A percentile compares a stretch with the other conserved stretches of the same genome.
These are phyloP conservation scores for Delonix regia DNA, from an alignment of 306 rosid genomes.

Conservation along the genomic window DNA sequence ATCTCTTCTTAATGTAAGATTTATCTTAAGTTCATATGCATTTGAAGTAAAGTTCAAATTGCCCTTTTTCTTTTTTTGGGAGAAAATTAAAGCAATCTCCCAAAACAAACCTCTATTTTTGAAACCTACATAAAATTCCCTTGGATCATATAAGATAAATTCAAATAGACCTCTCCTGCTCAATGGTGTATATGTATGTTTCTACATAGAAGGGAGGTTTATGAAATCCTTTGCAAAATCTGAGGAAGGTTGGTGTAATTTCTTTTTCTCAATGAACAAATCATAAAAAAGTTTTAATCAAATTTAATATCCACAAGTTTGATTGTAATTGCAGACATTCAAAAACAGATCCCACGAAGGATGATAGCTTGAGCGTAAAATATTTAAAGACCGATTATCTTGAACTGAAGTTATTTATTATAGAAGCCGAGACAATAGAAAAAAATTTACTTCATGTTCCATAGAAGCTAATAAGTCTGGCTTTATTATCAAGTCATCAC, in stretches of 20 bases:
- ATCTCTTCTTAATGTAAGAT: no score
- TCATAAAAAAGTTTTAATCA: not conserved
- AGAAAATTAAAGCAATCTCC: not conserved
- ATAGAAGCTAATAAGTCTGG: slow-evolving; percentile 41
- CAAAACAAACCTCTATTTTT: not conserved
- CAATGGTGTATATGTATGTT: not conserved
- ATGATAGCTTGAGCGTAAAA: not conserved
- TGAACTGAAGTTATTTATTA: not conserved
- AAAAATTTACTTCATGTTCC: not conserved
- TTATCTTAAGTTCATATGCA: not conserved
- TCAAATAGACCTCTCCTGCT: not conserved
- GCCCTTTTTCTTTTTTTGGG: not conserved
- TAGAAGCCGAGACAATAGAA: not conserved
- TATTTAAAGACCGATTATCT: not conserved
- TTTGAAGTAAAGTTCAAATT: not conserved
- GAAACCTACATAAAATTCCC: not conserved
- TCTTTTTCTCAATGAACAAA: not conserved
- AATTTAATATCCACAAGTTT: not conserved
- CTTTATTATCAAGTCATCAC: not conserved
- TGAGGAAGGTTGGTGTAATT: not conserved
- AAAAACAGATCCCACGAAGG: not conserved
- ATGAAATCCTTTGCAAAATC: not conserved
- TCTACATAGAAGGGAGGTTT: not conserved
- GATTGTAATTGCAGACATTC: not conserved
- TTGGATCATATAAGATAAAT: not conserved